Conservation (phyloP, 2,329 filamentous ascomycete species). For the Diaporthe amygdali region DNA sequence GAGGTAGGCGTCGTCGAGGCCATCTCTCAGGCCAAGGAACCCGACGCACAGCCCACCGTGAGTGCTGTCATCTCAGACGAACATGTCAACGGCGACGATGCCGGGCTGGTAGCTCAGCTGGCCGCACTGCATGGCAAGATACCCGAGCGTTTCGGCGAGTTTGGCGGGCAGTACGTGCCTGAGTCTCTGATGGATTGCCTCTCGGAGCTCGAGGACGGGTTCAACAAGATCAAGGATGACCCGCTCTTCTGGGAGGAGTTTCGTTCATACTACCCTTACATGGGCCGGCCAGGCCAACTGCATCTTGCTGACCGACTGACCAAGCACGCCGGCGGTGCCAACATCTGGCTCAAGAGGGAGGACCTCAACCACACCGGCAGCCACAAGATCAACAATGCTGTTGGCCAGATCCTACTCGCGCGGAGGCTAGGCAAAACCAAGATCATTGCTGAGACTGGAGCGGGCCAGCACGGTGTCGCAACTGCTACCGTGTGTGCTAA, state of each 20-base stretch:
- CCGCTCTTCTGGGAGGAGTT: constrained; percentile 97
- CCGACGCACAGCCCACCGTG: constrained; percentile 67
- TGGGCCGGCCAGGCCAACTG: constrained; percentile 91
- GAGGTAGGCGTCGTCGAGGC: constrained; percentile 76
- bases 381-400: constrained; percentile 99
- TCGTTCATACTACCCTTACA: constrained; percentile 94
- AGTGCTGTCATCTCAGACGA: constrained; percentile 67
- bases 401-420: constrained; percentile 90
- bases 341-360: constrained; percentile 97
- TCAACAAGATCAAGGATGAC: constrained; percentile 86
- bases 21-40: constrained; percentile 64
- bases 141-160: constrained; percentile 90
- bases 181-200: constrained; percentile 98
- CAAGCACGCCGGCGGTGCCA: constrained; percentile 86
- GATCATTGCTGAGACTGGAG: constrained; percentile 97
- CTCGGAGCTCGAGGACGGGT: constrained; percentile 86
- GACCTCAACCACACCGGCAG: constrained; percentile 97
- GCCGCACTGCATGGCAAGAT: constrained; percentile 81
- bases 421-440: constrained; percentile 88
- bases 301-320: constrained; percentile 90
- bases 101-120: constrained; percentile 75
- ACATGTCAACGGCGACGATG: constrained; percentile 51
- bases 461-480: constrained; percentile 96
- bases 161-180: constrained; percentile 96
- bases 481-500: constrained; percentile 98